Evolutionary conservation across 768 basidiomycete species (phyloP).

Genomic region (Naganishia vaughanmartiniae): DNA sequence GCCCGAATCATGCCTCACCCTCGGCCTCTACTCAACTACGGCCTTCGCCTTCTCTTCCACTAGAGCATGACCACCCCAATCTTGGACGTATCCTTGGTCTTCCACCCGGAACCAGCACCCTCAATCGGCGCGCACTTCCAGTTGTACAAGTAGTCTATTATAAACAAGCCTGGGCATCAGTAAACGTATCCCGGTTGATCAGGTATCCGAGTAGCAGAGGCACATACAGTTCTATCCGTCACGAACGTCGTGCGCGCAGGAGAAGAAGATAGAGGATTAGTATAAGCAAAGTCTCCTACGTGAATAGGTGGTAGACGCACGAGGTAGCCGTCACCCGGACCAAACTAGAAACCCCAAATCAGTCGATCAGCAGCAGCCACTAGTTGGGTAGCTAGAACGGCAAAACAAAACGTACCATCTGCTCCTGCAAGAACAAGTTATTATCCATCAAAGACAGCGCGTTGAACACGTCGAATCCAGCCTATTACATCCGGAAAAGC

Average conservation of each 20-base stretch:
- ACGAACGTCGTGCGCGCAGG: slow-evolving; percentile 11
- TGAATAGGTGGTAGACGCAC: slow-evolving; percentile 58
- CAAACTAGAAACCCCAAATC: slow-evolving; percentile 63
- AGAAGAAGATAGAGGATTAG: not conserved
- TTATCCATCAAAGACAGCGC: slow-evolving; percentile 95
- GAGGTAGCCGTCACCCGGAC: slow-evolving; percentile 83
- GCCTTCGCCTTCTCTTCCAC: too few relatives aligned
- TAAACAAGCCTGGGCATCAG: not conserved
- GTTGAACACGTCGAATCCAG: slow-evolving; percentile 94
- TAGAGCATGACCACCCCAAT: slow-evolving; percentile 83
- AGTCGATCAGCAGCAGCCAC: slow-evolving; percentile 6
- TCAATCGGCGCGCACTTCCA: slow-evolving; percentile 81
- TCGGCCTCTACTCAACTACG: too few relatives aligned
- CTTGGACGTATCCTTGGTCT: slow-evolving; percentile 55
- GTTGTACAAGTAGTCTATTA: slow-evolving; percentile 76
- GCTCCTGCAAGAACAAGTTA: slow-evolving; percentile 70
- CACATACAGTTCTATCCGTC: slow-evolving; percentile 33
- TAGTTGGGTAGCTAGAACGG: not conserved
- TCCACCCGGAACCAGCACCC: slow-evolving; percentile 59
- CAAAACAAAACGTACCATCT: slow-evolving; percentile 61
- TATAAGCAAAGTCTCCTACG: not conserved
- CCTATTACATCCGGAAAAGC: slow-evolving; percentile 48
- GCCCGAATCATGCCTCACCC: too few relatives aligned
- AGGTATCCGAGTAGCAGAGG: not conserved
- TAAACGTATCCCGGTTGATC: not conserved